Evolutionary conservation across 2,329 filamentous ascomycete genomes (phyloP).

Genomic region (Botrytis cinerea): DNA sequence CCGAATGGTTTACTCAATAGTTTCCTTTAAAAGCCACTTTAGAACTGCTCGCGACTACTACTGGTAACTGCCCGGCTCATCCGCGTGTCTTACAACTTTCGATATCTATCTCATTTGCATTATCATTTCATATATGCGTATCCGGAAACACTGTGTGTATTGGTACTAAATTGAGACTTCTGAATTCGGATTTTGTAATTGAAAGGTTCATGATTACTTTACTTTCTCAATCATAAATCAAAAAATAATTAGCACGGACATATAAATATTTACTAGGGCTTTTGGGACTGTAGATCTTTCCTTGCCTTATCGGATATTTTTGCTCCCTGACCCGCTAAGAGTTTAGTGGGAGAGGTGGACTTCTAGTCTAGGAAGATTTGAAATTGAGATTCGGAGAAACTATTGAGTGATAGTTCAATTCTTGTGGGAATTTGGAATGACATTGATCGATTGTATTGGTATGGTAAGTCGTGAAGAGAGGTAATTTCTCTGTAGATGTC

Average conservation of each 20-base stretch:
- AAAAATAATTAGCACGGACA: neutral
- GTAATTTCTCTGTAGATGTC: neutral
- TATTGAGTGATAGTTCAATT: neutral
- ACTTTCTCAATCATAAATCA: neutral
- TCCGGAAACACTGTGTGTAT: neutral
- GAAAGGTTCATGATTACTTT: neutral
- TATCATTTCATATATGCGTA: neutral
- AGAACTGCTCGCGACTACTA: neutral
- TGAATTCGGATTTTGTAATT: neutral
- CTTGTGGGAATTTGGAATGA: neutral
- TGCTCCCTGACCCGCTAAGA: neutral
- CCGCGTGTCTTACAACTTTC: neutral
- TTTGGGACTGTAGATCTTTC: neutral
- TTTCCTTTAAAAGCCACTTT: neutral
- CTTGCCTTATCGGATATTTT: slow-evolving; percentile 9
- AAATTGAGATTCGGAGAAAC: neutral
- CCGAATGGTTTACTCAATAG: neutral
- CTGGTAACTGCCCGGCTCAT: neutral
- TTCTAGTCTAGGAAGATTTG: neutral
- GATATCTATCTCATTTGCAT: neutral
- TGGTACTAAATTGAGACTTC: neutral
- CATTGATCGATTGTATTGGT: neutral
- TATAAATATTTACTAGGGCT: neutral
- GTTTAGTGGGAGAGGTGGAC: neutral
- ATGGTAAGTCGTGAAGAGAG: neutral